Conservation (phyloP, 257 asterid genomes). For the Penstemon barbatus region DNA sequence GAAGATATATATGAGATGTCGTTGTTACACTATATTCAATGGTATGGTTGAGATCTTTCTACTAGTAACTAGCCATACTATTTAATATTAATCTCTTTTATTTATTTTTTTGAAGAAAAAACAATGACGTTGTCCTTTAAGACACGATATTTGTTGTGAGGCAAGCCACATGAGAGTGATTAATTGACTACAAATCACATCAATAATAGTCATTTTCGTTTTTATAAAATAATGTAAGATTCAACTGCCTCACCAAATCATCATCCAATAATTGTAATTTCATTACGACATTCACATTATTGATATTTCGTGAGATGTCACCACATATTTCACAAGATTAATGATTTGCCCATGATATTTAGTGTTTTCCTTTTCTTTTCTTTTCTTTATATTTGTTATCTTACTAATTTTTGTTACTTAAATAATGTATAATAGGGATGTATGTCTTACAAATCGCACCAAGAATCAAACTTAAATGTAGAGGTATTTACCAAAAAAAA, state of each 20-base stretch:
- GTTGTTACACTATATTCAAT: too few species aligned
- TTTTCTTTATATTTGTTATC: too few species aligned
- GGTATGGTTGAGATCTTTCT: too few species aligned
- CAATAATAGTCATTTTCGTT: not conserved
- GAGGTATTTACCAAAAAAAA: not conserved
- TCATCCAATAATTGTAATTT: conserved; percentile 10
- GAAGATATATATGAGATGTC: too few species aligned
- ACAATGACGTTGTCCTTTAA: conserved; percentile 25
- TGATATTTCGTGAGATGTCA: conserved; percentile 6
- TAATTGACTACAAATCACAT: conserved; percentile 21
- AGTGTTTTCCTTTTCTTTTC: too few species aligned
- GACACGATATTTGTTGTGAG: not conserved
- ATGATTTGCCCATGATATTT: too few species aligned
- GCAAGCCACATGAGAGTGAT: not conserved
- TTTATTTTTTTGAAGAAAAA: too few species aligned
- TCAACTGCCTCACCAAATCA: conserved; percentile 21
- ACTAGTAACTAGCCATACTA: too few species aligned
- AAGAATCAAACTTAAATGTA: not conserved
- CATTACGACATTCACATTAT: conserved; percentile 27
- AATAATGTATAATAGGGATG: not conserved
- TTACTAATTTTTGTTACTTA: too few species aligned
- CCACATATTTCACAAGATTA: conserved; percentile 7
- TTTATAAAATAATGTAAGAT: not conserved
- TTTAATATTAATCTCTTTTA: too few species aligned
- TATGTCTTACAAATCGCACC: not conserved